Percentiles rank a stretch among this genome's conserved stretches.
These are phyloP conservation scores for Thinopyrum elongatum DNA, from an alignment of 176 grass and related monocot species.

Conservation along the genomic window DNA sequence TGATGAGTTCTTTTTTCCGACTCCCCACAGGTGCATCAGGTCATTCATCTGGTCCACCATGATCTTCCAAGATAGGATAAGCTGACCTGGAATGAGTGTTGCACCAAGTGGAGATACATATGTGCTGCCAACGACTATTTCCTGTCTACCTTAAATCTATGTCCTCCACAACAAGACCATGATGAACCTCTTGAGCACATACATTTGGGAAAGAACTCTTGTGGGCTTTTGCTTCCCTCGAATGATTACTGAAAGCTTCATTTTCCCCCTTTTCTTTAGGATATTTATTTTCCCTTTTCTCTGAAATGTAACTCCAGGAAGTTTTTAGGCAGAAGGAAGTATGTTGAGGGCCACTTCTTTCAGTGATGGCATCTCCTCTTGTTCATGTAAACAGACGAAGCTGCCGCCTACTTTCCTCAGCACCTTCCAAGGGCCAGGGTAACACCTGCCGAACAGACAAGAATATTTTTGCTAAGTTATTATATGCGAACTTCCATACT, in stretches of 20 bases:
- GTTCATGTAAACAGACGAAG: constrained; percentile 75
- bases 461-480: not conserved
- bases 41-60: not conserved
- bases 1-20: not conserved
- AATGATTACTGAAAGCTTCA: not conserved
- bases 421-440: constrained; percentile 89
- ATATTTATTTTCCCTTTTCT: not conserved
- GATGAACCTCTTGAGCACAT: not conserved
- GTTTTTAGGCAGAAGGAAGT: constrained; percentile 64
- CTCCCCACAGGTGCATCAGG: not conserved
- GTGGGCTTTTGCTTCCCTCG: not conserved
- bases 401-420: constrained; percentile 65
- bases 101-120: not conserved
- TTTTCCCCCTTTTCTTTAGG: not conserved
- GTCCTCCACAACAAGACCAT: not conserved
- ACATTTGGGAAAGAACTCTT: not conserved
- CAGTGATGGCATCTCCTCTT: constrained; percentile 85
- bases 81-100: not conserved
- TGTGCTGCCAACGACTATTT: not conserved
- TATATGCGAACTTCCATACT: too few species aligned
- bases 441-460: constrained; percentile 56
- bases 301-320: constrained; percentile 4
- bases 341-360: constrained; percentile 94
- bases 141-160: not conserved
- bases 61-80: not conserved